Conservation (phyloP, 1,284 basidiomycete species). For the Cryptococcus sp. region DNA sequence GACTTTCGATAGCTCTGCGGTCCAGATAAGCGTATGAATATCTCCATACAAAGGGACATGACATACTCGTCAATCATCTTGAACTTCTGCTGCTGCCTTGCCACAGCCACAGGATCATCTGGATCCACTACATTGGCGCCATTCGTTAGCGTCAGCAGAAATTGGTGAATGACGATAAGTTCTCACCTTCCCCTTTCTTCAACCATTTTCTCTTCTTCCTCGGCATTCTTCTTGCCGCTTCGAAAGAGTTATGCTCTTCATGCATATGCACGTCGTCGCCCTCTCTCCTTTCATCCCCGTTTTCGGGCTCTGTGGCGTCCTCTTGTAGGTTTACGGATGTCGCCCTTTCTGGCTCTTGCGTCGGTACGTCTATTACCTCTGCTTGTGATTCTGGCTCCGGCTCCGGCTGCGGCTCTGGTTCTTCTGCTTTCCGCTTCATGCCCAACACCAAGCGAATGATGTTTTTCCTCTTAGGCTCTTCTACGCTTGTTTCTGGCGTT, state of each 20-base stretch:
- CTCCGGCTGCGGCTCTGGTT: background rate
- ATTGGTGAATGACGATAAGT: background rate
- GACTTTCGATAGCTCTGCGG: slow-evolving; percentile 33
- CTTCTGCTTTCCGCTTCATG: slow-evolving; percentile 17
- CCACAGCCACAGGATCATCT: slow-evolving; percentile 45
- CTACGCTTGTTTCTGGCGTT: background rate
- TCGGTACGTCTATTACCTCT: background rate
- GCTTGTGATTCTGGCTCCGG: background rate
- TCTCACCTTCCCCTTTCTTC: slow-evolving; percentile 42
- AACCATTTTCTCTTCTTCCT: slow-evolving; percentile 45
- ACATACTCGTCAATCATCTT: slow-evolving; percentile 35
- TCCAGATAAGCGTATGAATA: background rate
- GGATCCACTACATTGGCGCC: slow-evolving; percentile 38
- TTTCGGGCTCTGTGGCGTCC: background rate
- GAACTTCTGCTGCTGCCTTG: slow-evolving; percentile 36
- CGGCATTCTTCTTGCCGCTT: slow-evolving; percentile 9
- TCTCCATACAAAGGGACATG: background rate
- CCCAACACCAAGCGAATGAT: slow-evolving; percentile 13
- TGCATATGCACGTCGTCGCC: background rate
- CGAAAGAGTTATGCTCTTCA: background rate
- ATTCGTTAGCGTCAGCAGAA: background rate
- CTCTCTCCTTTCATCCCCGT: background rate
- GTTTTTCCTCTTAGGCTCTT: slow-evolving; percentile 4
- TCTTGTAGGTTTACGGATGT: background rate
- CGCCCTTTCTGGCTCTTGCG: background rate